Evolutionary conservation across 2,329 filamentous ascomycete species (phyloP), one percentile per base, ranked within the genome.

Genomic region (Aureobasidium melanogenum): DNA sequence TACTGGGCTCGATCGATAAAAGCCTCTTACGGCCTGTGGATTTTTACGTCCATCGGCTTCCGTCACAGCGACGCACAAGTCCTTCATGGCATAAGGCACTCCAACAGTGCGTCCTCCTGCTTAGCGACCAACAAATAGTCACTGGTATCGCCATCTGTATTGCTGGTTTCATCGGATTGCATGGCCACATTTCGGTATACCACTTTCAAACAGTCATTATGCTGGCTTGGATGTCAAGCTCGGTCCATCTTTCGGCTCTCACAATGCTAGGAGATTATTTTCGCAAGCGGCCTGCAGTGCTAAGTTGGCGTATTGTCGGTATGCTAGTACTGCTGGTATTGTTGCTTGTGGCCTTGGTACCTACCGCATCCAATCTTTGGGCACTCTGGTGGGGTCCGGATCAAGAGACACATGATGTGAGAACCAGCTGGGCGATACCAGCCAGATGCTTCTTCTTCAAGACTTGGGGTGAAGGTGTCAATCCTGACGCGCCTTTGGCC

Each of bases 111-210:
- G 60, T 68, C 9, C 44, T 71, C 0, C 51, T 48, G 5, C 60
- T 70, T 5, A 69, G 69, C 48, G 69, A 71, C 39, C 69, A 70
- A 59, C 69, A 70, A 51, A 64, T 70, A 22, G 65, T 70, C n/a
- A 67, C 66, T 17, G 69, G 69, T 5, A 60, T 70, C 14, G 67
- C 67, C 0, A 67, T 72, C 28, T 56, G 71, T 9, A 60, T 63
- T 9, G 68, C 66, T 12, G 70, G 67, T 1, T 65, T 69, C 39
- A 36, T 62, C 12, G 64, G 62, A 10, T 30, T 65, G 2, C 39
- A 26, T 26, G 65, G 64, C 19, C 57, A 50, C 5, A 70, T 71
- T 10, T 64, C 60, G 1, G 66, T 67, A 0, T 72, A 71, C 55
- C 60, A 66, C 14, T 72, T 69, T 60, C 62, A 66, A n/a, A 65